These are phyloP conservation scores for Diplocarpon rosae DNA, from an alignment of 2,329 filamentous ascomycete species.

Conservation along the genomic window DNA sequence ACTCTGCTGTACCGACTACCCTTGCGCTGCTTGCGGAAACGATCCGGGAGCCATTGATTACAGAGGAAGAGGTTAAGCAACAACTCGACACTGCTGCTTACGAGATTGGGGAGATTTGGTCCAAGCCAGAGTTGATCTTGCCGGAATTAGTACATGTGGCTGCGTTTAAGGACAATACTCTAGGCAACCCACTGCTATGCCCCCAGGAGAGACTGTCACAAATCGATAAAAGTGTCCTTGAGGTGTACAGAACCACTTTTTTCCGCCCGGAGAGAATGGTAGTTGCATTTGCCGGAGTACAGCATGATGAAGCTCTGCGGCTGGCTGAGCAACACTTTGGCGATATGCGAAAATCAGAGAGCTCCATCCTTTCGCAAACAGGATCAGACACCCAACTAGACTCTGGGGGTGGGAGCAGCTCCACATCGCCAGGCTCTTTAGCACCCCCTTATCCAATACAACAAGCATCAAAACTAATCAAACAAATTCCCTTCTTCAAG, in stretches of 20 bases:
- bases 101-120: slow-evolving; percentile 96
- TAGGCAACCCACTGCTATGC: slow-evolving; percentile 87
- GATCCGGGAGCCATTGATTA: slow-evolving; percentile 75
- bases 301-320: slow-evolving; percentile 68
- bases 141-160: slow-evolving; percentile 93
- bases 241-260: slow-evolving; percentile 71
- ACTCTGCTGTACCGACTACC: slow-evolving; percentile 74
- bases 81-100: slow-evolving; percentile 89
- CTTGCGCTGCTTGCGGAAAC: slow-evolving; percentile 85
- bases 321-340: slow-evolving; percentile 82
- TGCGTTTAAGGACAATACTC: slow-evolving; percentile 89
- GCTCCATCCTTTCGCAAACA: slow-evolving; percentile 39
- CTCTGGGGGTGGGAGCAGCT: slow-evolving; percentile 29
- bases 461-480: slow-evolving; percentile 57
- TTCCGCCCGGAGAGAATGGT: slow-evolving; percentile 88
- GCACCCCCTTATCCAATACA: slow-evolving; percentile 31
- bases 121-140: slow-evolving; percentile 89
- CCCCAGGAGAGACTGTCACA: slow-evolving; percentile 67
- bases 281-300: slow-evolving; percentile 85
- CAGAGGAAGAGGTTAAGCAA: slow-evolving; percentile 73
- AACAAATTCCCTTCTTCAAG: slow-evolving; percentile 82
- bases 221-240: slow-evolving; percentile 65
- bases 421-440: slow-evolving; percentile 30
- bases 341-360: slow-evolving; percentile 58
- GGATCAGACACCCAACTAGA: slow-evolving; percentile 47